A percentile compares a stretch with the other conserved stretches of the same genome.
Evolutionary conservation across 73 alveolate species (phyloP).

Genomic region (Blepharisma stoltei): DNA sequence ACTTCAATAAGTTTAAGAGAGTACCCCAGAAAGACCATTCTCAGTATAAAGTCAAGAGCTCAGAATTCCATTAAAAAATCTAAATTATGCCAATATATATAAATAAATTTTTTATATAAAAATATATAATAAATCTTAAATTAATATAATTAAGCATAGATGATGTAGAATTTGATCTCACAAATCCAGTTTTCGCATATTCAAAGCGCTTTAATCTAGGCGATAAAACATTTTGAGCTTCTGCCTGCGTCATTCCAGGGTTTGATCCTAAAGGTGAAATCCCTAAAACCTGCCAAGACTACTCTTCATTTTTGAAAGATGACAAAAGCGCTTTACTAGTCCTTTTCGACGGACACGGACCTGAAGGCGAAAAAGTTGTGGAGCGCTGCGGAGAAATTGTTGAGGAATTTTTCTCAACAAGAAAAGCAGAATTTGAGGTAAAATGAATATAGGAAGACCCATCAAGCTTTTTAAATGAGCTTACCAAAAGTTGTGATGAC

Average conservation of each 20-base stretch:
- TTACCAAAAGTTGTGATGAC: constrained; percentile 1
- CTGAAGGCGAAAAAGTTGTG: constrained; percentile 27
- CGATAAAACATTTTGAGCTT: neutral
- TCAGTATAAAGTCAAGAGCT: no score
- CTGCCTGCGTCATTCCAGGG: constrained; percentile 27
- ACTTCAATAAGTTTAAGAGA: no score
- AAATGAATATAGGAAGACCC: neutral
- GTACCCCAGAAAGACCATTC: no score
- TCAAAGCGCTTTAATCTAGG: no score
- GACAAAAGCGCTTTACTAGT: neutral
- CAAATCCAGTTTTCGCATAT: no score
- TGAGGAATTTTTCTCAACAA: constrained; percentile 1
- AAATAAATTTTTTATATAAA: no score
- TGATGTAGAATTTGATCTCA: no score
- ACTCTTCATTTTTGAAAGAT: neutral
- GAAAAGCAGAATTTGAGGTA: neutral
- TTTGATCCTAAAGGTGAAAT: constrained; percentile 10
- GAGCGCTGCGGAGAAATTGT: neutral
- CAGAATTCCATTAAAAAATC: no score
- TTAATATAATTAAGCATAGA: no score
- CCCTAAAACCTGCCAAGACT: constrained; percentile 26
- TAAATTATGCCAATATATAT: no score
- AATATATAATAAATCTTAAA: no score
- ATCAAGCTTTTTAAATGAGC: neutral
- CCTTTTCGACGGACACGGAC: constrained; percentile 31